Evolutionary conservation across 352 stramenopile genomes (phyloP).

Genomic region (Phytophthora idaei): DNA sequence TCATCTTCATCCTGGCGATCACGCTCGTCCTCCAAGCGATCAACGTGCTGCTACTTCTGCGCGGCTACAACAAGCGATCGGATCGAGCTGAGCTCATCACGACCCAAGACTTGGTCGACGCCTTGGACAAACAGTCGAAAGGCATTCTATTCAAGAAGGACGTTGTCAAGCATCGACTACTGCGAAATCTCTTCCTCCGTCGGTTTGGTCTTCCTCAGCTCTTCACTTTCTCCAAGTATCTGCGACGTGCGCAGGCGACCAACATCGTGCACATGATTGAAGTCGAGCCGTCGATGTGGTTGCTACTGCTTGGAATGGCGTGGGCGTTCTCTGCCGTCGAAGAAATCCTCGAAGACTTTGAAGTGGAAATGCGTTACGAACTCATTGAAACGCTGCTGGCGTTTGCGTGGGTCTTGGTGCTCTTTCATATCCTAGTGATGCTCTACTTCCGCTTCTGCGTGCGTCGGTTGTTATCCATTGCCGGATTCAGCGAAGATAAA

Average conservation of each 20-base stretch:
- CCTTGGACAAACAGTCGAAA: not conserved
- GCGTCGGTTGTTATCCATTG: conserved; percentile 36
- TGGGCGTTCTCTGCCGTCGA: conserved; percentile 42
- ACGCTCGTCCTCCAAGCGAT: conserved; percentile 53
- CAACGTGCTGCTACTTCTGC: conserved; percentile 44
- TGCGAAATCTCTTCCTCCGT: conserved; percentile 48
- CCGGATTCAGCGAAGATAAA: conserved; percentile 28
- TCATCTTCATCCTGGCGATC: conserved; percentile 58
- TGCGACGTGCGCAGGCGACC: conserved; percentile 66
- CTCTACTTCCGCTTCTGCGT: conserved; percentile 49
- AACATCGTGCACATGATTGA: conserved; percentile 81
- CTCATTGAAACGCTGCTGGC: conserved; percentile 38
- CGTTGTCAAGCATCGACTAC: conserved; percentile 40
- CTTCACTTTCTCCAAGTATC: conserved; percentile 74
- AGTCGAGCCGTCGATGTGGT: conserved; percentile 67
- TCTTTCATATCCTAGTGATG: conserved; percentile 38
- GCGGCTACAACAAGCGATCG: conserved; percentile 39
- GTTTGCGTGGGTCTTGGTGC: conserved; percentile 38
- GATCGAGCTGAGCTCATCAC: conserved; percentile 52
- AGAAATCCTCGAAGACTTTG: conserved; percentile 21
- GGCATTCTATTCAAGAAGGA: conserved; percentile 8
- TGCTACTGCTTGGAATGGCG: conserved; percentile 48
- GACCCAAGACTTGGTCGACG: conserved; percentile 42
- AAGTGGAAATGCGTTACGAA: conserved; percentile 27
- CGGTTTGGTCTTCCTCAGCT: conserved; percentile 52